phyloP scores from a whole-genome alignment of 2,329 filamentous ascomycete species.

The Tolypocladium nubicola region DNA sequence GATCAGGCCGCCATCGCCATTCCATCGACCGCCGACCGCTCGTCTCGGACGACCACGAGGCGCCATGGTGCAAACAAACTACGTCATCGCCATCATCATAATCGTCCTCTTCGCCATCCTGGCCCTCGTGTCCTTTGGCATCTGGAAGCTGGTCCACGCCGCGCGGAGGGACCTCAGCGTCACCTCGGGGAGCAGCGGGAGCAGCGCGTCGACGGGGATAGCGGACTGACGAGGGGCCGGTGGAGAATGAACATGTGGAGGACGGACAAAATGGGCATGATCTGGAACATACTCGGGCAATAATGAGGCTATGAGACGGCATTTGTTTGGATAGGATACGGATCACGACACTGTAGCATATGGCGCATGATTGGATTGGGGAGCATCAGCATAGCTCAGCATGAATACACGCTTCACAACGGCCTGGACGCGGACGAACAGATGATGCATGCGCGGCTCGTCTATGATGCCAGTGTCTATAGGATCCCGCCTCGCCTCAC shows the following conservation, averaged over 20 bases:
- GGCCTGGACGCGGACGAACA: too few relatives aligned
- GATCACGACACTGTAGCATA: not conserved
- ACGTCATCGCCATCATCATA: conserved; percentile 58
- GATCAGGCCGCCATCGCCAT: too few relatives aligned
- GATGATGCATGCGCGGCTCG: too few relatives aligned
- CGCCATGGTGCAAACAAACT: conserved; percentile 51
- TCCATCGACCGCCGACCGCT: too few relatives aligned
- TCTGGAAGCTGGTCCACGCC: conserved; percentile 48
- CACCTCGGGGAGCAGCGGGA: conserved; percentile 20
- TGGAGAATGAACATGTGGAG: too few relatives aligned
- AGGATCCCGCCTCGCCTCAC: conserved; percentile 31
- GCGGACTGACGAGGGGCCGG: conserved; percentile 8
- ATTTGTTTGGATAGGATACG: not conserved
- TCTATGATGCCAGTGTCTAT: too few relatives aligned
- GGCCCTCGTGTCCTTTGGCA: conserved; percentile 50
- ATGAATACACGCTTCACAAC: not conserved
- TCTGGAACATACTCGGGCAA: not conserved
- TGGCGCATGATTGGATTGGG: not conserved
- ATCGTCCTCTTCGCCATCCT: conserved; percentile 56
- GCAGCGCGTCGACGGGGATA: conserved; percentile 14
- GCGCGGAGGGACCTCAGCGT: conserved; percentile 34
- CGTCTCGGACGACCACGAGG: too few relatives aligned
- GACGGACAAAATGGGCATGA: not conserved
- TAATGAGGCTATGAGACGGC: not conserved
- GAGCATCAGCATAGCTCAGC: not conserved